Evolutionary conservation across 352 stramenopile species (phyloP).

Genomic region (Phytophthora pistaciae): DNA sequence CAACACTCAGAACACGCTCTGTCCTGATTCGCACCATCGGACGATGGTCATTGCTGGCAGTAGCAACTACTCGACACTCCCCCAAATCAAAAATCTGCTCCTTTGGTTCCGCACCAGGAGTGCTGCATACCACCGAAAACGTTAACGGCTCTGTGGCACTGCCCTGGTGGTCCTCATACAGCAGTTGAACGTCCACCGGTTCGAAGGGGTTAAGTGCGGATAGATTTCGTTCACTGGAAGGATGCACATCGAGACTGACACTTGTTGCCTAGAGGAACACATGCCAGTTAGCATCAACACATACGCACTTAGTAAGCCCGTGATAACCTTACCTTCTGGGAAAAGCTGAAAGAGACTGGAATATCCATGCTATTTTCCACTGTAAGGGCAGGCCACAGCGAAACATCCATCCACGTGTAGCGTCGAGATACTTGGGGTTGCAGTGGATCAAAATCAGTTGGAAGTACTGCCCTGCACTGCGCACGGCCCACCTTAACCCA

Average conservation of each 20-base stretch:
- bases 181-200: conserved; percentile 23
- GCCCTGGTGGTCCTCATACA: conserved; percentile 16
- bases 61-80: conserved; percentile 38
- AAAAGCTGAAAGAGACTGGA: conserved; percentile 38
- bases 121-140: conserved; percentile 31
- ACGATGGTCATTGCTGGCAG: conserved; percentile 6
- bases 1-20: conserved; percentile 46
- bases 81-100: conserved; percentile 50
- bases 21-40: conserved; percentile 46
- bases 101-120: conserved; percentile 12
- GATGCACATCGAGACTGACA: conserved; percentile 28
- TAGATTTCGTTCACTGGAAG: conserved; percentile 29
- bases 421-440: conserved; percentile 48
- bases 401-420: conserved; percentile 66
- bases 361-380: conserved; percentile 51
- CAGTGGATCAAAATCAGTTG: conserved; percentile 56
- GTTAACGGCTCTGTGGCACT: conserved; percentile 4
- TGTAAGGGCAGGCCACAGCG: conserved; percentile 52
- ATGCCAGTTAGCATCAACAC: conserved; percentile 16
- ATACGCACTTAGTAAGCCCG: neutral
- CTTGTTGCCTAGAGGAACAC: conserved; percentile 19
- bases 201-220: conserved; percentile 58
- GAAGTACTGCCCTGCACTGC: conserved; percentile 48
- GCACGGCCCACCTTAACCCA: conserved; percentile 48
- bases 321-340: conserved; percentile 45